These are phyloP conservation scores for Botrytis sinoallii DNA, from an alignment of 2,329 filamentous ascomycete genomes.

Conservation along the genomic window DNA sequence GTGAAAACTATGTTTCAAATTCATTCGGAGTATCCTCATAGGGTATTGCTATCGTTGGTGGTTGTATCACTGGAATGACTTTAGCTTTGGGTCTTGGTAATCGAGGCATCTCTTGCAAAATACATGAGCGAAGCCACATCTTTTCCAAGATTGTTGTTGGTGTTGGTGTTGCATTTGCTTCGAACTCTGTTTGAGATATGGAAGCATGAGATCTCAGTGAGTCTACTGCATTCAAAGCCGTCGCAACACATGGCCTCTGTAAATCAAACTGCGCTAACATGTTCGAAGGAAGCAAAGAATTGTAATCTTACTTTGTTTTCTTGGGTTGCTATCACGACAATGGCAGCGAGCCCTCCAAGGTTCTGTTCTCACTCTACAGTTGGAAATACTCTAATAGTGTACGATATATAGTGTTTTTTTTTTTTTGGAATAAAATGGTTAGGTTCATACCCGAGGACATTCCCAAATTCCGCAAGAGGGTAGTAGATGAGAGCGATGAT, in stretches of 20 bases:
- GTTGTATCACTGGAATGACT: constrained; percentile 25
- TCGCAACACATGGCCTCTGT: neutral
- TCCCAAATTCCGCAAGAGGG: neutral
- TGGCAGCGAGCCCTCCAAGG: neutral
- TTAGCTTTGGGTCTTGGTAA: constrained; percentile 23
- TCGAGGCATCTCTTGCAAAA: constrained; percentile 20
- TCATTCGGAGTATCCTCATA: neutral
- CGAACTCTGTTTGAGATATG: constrained; percentile 23
- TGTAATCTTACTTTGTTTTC: constrained; percentile 24
- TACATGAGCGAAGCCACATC: constrained; percentile 24
- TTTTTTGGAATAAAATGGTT: neutral
- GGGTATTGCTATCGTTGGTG: neutral
- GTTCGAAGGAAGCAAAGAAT: constrained; percentile 20
- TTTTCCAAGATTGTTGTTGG: constrained; percentile 28
- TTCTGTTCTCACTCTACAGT: neutral
- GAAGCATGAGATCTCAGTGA: neutral
- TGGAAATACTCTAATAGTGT: neutral
- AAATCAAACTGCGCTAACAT: neutral
- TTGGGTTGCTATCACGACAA: constrained; percentile 8
- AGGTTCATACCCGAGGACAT: neutral
- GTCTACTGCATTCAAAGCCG: neutral
- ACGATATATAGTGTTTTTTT: neutral
- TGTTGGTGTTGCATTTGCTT: constrained; percentile 24
- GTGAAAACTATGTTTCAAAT: neutral
- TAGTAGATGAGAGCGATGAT: neutral